A percentile compares a stretch with the other conserved stretches of the same genome.
Conservation (phyloP, 192 early-diverging fungal species). For the Phlyctochytrium arcticum region DNA sequence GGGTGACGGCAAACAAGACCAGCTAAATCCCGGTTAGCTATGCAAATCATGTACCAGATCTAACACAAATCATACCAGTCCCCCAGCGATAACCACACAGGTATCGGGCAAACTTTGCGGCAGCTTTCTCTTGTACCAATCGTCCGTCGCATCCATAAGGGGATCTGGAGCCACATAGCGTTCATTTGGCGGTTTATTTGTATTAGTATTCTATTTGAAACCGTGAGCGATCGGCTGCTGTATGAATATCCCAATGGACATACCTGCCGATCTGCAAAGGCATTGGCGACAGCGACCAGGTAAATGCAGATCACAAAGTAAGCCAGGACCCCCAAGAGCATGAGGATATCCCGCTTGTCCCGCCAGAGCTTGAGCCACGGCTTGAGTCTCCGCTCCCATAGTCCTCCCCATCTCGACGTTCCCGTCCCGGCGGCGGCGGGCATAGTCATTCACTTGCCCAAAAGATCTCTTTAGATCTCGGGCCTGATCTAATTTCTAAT, state of each 20-base stretch:
- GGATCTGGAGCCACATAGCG: slow-evolving; percentile 17
- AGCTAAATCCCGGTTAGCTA: background rate
- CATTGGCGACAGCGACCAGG: slow-evolving; percentile 5
- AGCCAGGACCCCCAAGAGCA: background rate
- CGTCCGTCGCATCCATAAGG: slow-evolving; percentile 2
- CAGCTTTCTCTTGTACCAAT: background rate
- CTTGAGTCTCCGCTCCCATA: background rate
- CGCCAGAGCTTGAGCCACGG: slow-evolving; percentile 7
- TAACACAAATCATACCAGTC: background rate
- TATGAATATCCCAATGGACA: background rate
- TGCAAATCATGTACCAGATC: background rate
- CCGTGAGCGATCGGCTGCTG: too few species aligned
- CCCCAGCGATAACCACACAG: slow-evolving; percentile 1
- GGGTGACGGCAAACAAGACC: slow-evolving; percentile 7
- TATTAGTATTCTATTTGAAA: slow-evolving; percentile 16
- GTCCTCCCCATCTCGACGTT: too few species aligned
- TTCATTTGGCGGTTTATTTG: slow-evolving; percentile 2
- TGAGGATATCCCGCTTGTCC: background rate
- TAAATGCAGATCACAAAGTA: slow-evolving; percentile 16
- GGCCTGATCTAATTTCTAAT: too few species aligned
- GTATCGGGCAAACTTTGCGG: slow-evolving; percentile 9
- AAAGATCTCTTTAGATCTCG: too few species aligned
- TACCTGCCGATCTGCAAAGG: slow-evolving; percentile 14
- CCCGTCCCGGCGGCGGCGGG: too few species aligned
- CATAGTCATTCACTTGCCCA: too few species aligned